Evolutionary conservation across 2,329 filamentous ascomycete species (phyloP).

Genomic region (Tolypocladium capitatum): DNA sequence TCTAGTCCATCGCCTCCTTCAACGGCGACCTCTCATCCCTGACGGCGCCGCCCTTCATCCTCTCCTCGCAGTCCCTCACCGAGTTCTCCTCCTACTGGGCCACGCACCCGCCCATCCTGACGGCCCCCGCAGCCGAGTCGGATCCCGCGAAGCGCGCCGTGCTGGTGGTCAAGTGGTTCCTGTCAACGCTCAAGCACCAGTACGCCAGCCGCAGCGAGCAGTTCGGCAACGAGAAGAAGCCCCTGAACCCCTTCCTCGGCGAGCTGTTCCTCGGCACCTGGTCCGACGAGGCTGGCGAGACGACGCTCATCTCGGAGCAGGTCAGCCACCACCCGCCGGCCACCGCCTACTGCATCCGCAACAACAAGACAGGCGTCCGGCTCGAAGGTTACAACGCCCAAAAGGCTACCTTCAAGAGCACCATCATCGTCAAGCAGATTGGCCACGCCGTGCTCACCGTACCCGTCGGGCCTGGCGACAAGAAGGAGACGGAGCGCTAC

Average conservation of each 20-base stretch:
- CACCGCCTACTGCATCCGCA: conserved; percentile 87
- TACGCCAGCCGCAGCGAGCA: conserved; percentile 61
- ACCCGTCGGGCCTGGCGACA: conserved; percentile 27
- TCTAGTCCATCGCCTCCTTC: conserved; percentile 63
- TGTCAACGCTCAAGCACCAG: conserved; percentile 85
- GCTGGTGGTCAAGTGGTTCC: conserved; percentile 90
- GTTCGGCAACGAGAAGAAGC: conserved; percentile 90
- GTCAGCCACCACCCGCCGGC: conserved; percentile 90
- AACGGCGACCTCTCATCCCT: conserved; percentile 70
- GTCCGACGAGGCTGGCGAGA: conserved; percentile 70
- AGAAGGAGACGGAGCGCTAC: conserved; percentile 50
- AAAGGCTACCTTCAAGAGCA: conserved; percentile 86
- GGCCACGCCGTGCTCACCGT: conserved; percentile 77
- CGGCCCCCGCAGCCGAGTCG: conserved; percentile 66
- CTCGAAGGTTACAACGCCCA: conserved; percentile 89
- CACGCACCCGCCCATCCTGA: conserved; percentile 63
- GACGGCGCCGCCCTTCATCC: conserved; percentile 71
- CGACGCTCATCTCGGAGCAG: conserved; percentile 83
- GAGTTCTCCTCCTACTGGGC: conserved; percentile 79
- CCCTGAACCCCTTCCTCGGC: conserved; percentile 87
- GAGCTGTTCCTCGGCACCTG: conserved; percentile 90
- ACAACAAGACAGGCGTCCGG: conserved; percentile 66
- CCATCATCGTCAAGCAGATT: conserved; percentile 90
- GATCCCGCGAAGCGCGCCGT: conserved; percentile 73
- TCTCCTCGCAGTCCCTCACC: conserved; percentile 63